Evolutionary conservation across 2,329 filamentous ascomycete genomes (phyloP), one percentile per base, ranked within the genome.

Genomic region (Rutstroemia sydowiana): DNA sequence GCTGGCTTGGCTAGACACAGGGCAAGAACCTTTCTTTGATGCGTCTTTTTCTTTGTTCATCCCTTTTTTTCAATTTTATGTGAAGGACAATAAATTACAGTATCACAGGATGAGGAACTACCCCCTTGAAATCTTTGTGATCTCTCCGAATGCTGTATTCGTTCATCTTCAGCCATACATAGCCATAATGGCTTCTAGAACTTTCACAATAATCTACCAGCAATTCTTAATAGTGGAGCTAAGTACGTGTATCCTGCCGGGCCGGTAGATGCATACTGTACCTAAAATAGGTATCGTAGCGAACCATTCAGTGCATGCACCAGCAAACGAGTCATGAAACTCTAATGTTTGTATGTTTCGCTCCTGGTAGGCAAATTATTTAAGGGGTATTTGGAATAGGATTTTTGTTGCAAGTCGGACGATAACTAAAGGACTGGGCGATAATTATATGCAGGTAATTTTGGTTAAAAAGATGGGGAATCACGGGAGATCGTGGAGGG

Each of bases 321-420:
- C n/a, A 14, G 16, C 16, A 21, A 41, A 23, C 37, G 37, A 41
- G 18, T 41, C 37, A 41, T 41, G 37, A 41, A 41, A 41, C 37
- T 6, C 6, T 13, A 11, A 40, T 21, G 9, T 10, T 21, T 21
- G 18, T n/a, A 20, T 16, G 18, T 41, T 11, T 13, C 4, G 18
- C 20, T 41, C n/a, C n/a, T n/a, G n/a, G 18, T 37, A 37, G 7
- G 34, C 21, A 41, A 7, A 20, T 18, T 7, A 13, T 39, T 14
- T 20, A 8, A 14, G n/a, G 18, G 32, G 9, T 14, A 26, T 3
- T 13, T 13, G 14, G 16, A 5, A 8, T 14, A 31, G 26, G 5
- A 11, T n/a, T 32, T 48, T 48, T 48, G 46, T 48, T 48, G 46
- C 46, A 48, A 7, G 46, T 48, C 46, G 37, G 21, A 48, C 46